These are phyloP conservation scores for sunflower (Helianthus annuus) DNA, from an alignment of 129 eudicot species.

Conservation along the genomic window DNA sequence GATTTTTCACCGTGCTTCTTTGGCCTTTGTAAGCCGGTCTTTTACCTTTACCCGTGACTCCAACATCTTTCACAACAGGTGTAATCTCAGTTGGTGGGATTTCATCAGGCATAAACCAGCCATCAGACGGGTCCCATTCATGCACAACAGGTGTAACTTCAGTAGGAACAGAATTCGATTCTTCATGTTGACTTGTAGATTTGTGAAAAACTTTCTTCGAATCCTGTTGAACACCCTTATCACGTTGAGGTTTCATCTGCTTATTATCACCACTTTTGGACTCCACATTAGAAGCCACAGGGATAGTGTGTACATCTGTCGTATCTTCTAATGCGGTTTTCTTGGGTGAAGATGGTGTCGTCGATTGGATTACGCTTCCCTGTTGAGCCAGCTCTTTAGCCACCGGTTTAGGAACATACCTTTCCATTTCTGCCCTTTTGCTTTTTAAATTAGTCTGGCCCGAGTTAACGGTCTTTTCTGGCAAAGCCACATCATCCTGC, in stretches of 20 bases:
- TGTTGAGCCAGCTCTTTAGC: conserved; percentile 88
- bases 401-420: conserved; percentile 86
- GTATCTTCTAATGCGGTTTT: conserved; percentile 39
- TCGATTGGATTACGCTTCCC: conserved; percentile 36
- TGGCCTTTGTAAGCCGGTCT: conserved; percentile 51
- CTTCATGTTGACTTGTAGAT: conserved; percentile 37
- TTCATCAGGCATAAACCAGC: conserved; percentile 52
- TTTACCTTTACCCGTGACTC: conserved; percentile 59
- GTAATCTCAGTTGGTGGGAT: conserved; percentile 39
- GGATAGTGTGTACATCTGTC: conserved; percentile 26
- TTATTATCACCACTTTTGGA: conserved; percentile 39
- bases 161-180: conserved; percentile 27
- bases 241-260: conserved; percentile 49
- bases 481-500: conserved; percentile 37
- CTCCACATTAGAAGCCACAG: conserved; percentile 39
- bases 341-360: conserved; percentile 42
- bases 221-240: conserved; percentile 42
- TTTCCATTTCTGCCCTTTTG: conserved; percentile 97
- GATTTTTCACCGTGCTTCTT: conserved; percentile 34
- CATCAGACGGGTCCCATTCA: conserved; percentile 49
- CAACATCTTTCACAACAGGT: conserved; percentile 51
- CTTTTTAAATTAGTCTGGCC: conserved; percentile 59
- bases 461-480: conserved; percentile 36
- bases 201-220: conserved; percentile 35
- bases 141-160: conserved; percentile 27